phyloP scores from a whole-genome alignment of 306 rosid genomes.

The Benincasa hispida region DNA sequence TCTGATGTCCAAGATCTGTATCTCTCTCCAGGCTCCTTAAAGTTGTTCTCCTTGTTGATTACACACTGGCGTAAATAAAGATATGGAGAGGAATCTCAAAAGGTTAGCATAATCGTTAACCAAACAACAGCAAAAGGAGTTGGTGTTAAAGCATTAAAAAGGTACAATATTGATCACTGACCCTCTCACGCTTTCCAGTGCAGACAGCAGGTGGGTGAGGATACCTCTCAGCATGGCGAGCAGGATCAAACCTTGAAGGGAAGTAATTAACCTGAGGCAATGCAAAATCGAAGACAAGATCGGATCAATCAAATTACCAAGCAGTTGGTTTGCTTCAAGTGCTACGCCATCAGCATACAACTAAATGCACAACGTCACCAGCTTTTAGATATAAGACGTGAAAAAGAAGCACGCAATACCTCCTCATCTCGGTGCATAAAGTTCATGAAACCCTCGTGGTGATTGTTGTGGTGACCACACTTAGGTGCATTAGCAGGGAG shows the following conservation, averaged over 20 bases:
- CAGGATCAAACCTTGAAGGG: constrained; percentile 54
- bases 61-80: constrained; percentile 22
- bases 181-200: constrained; percentile 48
- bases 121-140: background rate
- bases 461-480: constrained; percentile 87
- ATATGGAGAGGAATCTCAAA: background rate
- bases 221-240: constrained; percentile 44
- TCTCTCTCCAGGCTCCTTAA: constrained; percentile 90
- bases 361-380: background rate
- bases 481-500: constrained; percentile 92
- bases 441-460: constrained; percentile 89
- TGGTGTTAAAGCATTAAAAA: background rate
- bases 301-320: background rate
- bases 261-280: constrained; percentile 45
- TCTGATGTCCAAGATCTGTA: constrained; percentile 75
- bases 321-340: background rate
- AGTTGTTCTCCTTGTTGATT: constrained; percentile 73
- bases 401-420: constrained; percentile 15
- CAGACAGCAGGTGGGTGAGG: constrained; percentile 33
- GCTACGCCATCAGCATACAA: background rate
- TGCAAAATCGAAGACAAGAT: background rate
- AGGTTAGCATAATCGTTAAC: background rate
- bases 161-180: constrained; percentile 12
- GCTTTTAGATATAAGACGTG: background rate
- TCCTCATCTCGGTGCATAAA: constrained; percentile 93